phyloP scores from a whole-genome alignment of 2,329 filamentous ascomycete species.

The Fusarium piperis region DNA sequence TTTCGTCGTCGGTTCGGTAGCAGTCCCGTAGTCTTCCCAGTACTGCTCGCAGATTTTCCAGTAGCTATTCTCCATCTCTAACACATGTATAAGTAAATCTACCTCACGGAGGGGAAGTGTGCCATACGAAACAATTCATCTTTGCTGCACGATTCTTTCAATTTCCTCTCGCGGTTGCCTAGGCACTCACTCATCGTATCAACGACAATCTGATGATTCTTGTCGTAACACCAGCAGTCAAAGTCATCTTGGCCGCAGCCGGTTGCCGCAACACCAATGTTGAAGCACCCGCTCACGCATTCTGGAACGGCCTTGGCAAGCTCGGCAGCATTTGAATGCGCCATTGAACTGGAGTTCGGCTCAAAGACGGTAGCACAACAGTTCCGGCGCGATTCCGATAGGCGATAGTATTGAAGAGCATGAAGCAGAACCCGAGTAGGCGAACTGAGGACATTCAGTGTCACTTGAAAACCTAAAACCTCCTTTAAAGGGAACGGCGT shows the following conservation, averaged over 20 bases:
- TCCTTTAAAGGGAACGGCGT: slow-evolving; percentile 1
- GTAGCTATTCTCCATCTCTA: slow-evolving; percentile 42
- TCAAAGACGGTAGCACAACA: neutral
- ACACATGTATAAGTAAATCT: neutral
- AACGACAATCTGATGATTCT: slow-evolving; percentile 38
- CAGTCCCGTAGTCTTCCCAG: slow-evolving; percentile 39
- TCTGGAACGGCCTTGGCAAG: slow-evolving; percentile 31
- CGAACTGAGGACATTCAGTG: neutral
- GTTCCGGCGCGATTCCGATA: neutral
- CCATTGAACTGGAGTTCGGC: slow-evolving; percentile 14
- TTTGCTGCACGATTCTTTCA: slow-evolving; percentile 28
- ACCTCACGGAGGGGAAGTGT: neutral
- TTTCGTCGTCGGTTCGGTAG: slow-evolving; percentile 29
- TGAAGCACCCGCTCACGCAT: slow-evolving; percentile 34
- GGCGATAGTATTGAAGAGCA: too few species aligned
- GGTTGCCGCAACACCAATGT: slow-evolving; percentile 37
- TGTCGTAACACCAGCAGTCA: slow-evolving; percentile 39
- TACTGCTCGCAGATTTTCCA: slow-evolving; percentile 43
- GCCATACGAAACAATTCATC: slow-evolving; percentile 37
- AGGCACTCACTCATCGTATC: slow-evolving; percentile 37
- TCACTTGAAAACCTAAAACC: neutral
- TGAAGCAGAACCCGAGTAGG: neutral
- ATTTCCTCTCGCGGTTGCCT: slow-evolving; percentile 23
- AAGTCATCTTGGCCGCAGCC: slow-evolving; percentile 35
- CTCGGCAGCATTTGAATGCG: slow-evolving; percentile 31